Percentiles rank a stretch among this genome's conserved stretches.
These are phyloP conservation scores for Trichosporon ovoides DNA, from an alignment of 1,284 basidiomycete species.

Conservation along the genomic window DNA sequence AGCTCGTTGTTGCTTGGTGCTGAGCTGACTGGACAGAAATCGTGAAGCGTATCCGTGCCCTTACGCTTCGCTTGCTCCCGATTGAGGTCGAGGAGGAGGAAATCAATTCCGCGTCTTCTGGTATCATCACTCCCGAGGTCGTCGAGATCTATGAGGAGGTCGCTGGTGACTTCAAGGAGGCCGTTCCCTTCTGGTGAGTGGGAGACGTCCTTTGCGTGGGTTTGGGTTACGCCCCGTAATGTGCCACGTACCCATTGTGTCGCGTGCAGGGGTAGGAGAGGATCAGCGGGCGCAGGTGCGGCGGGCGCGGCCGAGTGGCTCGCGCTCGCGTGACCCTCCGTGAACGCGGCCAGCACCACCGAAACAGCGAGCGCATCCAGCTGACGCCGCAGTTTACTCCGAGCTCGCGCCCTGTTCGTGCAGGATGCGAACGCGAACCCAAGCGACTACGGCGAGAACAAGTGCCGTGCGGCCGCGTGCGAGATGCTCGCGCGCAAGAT, in stretches of 20 bases:
- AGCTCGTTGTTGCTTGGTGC: not conserved
- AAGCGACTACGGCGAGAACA: slow-evolving; percentile 80
- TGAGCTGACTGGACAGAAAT: slow-evolving; percentile 48
- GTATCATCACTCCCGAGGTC: slow-evolving; percentile 49
- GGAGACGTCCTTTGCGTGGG: too few species aligned
- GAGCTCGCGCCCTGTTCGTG: slow-evolving; percentile 71
- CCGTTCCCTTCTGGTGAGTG: slow-evolving; percentile 54
- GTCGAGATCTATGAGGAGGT: slow-evolving; percentile 49
- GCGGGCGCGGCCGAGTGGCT: too few species aligned
- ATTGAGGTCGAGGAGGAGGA: slow-evolving; percentile 55
- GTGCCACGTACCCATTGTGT: too few species aligned
- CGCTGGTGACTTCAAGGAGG: slow-evolving; percentile 63
- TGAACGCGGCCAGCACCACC: too few species aligned
- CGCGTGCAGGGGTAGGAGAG: too few species aligned
- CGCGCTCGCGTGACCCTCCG: slow-evolving; percentile 53
- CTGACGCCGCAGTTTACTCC: slow-evolving; percentile 72
- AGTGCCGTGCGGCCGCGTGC: slow-evolving; percentile 74
- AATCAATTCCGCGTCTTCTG: slow-evolving; percentile 44
- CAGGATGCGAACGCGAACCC: slow-evolving; percentile 49
- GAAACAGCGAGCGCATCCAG: too few species aligned
- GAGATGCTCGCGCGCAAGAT: slow-evolving; percentile 83
- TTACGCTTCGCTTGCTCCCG: slow-evolving; percentile 72
- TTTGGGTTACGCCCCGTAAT: too few species aligned
- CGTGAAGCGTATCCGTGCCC: slow-evolving; percentile 68
- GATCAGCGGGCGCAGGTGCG: too few species aligned